These are phyloP conservation scores for Ascochyta clinopodiicola DNA, from an alignment of 2,329 filamentous ascomycete species.

Conservation along the genomic window DNA sequence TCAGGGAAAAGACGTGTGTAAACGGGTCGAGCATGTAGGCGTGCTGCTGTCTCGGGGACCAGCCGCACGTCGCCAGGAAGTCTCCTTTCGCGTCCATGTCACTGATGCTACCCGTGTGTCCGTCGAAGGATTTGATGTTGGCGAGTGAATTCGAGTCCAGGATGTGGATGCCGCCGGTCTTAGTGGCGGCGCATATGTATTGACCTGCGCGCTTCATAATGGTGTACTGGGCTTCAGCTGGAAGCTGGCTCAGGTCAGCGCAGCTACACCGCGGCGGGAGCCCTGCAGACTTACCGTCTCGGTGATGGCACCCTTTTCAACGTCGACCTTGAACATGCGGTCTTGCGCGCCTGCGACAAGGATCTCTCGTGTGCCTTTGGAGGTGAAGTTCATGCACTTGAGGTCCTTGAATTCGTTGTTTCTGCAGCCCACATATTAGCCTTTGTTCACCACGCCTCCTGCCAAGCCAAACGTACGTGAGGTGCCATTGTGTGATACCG, in stretches of 20 bases:
- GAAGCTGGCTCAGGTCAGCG: constrained; percentile 59
- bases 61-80: constrained; percentile 93
- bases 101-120: constrained; percentile 86
- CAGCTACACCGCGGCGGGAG: constrained; percentile 19
- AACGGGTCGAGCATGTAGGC: constrained; percentile 88
- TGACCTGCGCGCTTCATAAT: constrained; percentile 87
- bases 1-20: constrained; percentile 94
- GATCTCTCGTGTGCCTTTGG: constrained; percentile 81
- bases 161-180: constrained; percentile 81
- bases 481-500: constrained; percentile 86
- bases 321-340: constrained; percentile 78
- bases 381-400: constrained; percentile 94
- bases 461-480: constrained; percentile 62
- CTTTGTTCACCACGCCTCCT: background rate
- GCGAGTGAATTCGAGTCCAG: constrained; percentile 80
- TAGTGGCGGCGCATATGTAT: constrained; percentile 90
- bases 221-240: constrained; percentile 78
- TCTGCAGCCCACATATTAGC: constrained; percentile 51
- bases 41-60: constrained; percentile 80
- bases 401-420: constrained; percentile 82
- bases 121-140: constrained; percentile 86
- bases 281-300: constrained; percentile 44
- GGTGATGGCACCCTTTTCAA: constrained; percentile 60
- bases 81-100: constrained; percentile 98
- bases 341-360: constrained; percentile 87